Evolutionary conservation across 345 rosid species (phyloP).

Genomic region (Camelina laxa): DNA sequence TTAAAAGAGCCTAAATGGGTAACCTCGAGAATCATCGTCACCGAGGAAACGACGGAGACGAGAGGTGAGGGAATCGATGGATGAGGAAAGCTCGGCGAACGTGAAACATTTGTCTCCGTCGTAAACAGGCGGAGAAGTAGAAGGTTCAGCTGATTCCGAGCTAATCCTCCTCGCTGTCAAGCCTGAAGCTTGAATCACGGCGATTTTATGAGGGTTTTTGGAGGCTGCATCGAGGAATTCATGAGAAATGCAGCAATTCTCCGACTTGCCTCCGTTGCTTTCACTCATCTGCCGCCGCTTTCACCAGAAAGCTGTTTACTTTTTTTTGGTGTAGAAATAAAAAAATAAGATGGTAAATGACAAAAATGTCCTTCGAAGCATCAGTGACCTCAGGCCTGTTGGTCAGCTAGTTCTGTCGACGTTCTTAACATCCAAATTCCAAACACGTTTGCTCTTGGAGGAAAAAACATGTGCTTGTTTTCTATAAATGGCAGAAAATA

Average conservation of each 20-base stretch:
- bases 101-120: conserved; percentile 73
- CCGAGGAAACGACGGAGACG: conserved; percentile 59
- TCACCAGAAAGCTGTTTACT: neutral
- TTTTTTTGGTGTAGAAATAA: neutral
- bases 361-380: too few relatives aligned
- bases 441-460: too few relatives aligned
- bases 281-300: conserved; percentile 4
- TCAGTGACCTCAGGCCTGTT: too few relatives aligned
- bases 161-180: conserved; percentile 30
- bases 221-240: conserved; percentile 60
- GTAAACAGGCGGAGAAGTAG: conserved; percentile 49
- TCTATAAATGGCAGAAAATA: too few relatives aligned
- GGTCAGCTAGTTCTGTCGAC: too few relatives aligned
- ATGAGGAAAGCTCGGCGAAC: conserved; percentile 53
- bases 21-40: conserved; percentile 54
- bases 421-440: too few relatives aligned
- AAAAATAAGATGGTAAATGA: too few relatives aligned
- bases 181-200: conserved; percentile 56
- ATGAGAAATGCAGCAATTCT: conserved; percentile 74
- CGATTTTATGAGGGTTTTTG: conserved; percentile 52
- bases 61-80: conserved; percentile 58
- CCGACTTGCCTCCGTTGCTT: neutral
- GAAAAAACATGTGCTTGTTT: too few relatives aligned
- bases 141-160: conserved; percentile 32
- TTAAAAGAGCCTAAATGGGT: neutral